Percentiles rank a stretch among this genome's conserved stretches.
Evolutionary conservation across 371 early-diverging fungal species (phyloP).

Genomic region (Mucor saturninus): DNA sequence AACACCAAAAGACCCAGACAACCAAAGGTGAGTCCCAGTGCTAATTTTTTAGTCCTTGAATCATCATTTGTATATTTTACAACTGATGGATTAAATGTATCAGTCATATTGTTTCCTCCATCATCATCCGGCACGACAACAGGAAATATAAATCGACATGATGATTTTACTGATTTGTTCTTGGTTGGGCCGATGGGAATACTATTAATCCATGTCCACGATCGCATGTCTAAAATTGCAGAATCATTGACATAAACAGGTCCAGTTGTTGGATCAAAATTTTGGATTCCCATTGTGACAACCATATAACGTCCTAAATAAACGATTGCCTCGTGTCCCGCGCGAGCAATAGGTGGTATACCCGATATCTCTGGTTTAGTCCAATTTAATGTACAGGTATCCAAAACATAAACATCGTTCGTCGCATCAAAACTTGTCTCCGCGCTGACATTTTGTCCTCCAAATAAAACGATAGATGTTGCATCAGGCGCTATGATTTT

Average conservation of each 20-base stretch:
- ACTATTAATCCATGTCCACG: conserved; percentile 42
- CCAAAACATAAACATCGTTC: conserved; percentile 22
- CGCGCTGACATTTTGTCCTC: conserved; percentile 21
- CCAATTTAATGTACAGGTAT: conserved; percentile 29
- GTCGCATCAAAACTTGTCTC: conserved; percentile 14
- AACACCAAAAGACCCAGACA: conserved; percentile 16
- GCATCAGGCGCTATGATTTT: conserved; percentile 22
- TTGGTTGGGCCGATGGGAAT: conserved; percentile 9
- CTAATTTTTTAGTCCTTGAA: conserved; percentile 28
- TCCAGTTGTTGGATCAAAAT: not conserved
- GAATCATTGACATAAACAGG: conserved; percentile 36
- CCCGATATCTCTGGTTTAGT: conserved; percentile 12
- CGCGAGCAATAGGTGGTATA: conserved; percentile 25
- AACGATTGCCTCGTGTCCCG: conserved; percentile 42
- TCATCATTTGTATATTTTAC: conserved; percentile 6
- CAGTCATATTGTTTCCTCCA: not conserved
- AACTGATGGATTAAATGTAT: conserved; percentile 7
- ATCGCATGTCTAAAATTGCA: conserved; percentile 40
- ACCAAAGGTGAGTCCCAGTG: conserved; percentile 38
- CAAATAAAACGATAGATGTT: conserved; percentile 27
- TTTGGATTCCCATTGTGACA: conserved; percentile 35
- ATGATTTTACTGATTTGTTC: not conserved
- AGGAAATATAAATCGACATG: conserved; percentile 35
- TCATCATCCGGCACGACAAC: conserved; percentile 21
- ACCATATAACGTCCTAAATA: conserved; percentile 42